Evolutionary conservation across 257 asterid genomes (phyloP).

Genomic region (Avicennia marina): DNA sequence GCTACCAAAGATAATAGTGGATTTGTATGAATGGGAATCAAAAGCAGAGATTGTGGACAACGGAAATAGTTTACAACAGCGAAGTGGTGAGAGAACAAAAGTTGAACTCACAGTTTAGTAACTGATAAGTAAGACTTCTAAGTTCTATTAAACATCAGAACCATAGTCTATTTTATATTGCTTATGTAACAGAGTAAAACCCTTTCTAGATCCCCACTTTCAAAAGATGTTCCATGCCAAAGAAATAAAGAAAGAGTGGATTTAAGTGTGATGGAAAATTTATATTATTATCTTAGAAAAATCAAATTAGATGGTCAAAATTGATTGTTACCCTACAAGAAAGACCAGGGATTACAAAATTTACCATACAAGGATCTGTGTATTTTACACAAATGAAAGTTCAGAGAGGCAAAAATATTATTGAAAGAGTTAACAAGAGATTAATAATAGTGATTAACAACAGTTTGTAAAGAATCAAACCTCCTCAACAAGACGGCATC

Average conservation of each 20-base stretch:
- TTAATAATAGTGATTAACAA: not conserved
- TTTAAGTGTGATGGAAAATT: not conserved
- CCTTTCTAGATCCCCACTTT: not conserved
- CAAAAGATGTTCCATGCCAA: not conserved
- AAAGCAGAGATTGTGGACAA: no score
- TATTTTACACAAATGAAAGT: conserved; percentile 2
- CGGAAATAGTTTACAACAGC: no score
- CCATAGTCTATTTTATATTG: no score
- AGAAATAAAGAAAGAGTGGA: not conserved
- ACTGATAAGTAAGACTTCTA: no score
- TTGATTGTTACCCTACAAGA: not conserved
- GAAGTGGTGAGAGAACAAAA: no score
- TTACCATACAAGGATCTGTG: not conserved
- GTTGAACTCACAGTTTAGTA: no score
- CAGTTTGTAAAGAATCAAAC: conserved; percentile 34
- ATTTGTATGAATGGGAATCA: no score
- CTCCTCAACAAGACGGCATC: conserved; percentile 96
- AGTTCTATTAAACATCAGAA: no score
- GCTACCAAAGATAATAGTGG: no score
- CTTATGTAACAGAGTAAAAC: no score
- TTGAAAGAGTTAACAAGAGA: conserved; percentile 5
- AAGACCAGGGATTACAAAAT: conserved; percentile 5
- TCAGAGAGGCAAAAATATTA: conserved; percentile 9
- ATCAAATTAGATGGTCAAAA: not conserved
- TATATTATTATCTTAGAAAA: not conserved